Percentiles rank a stretch among this genome's conserved stretches.
Conservation (phyloP, 2,329 filamentous ascomycete species). For the Cytospora piceicola region DNA sequence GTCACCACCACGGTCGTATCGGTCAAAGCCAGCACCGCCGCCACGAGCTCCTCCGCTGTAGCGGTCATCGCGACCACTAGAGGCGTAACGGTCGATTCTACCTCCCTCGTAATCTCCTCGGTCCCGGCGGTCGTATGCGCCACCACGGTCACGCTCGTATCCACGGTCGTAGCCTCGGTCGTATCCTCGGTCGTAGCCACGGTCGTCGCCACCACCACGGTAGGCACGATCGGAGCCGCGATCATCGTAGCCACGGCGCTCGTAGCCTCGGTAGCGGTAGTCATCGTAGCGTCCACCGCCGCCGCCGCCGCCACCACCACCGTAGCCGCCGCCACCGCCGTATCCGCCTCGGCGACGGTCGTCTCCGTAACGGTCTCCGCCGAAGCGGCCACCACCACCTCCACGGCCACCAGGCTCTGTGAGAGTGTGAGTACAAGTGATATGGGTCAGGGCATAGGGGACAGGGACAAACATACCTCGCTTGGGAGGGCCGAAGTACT, state of each 20-base stretch:
- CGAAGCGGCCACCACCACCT: constrained; percentile 53
- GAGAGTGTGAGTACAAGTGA: constrained; percentile 39
- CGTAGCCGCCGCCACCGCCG: constrained; percentile 53
- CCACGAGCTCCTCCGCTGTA: constrained; percentile 26
- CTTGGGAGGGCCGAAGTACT: constrained; percentile 99
- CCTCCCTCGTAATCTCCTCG: constrained; percentile 38
- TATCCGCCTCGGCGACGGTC: constrained; percentile 68
- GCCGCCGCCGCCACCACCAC: constrained; percentile 38
- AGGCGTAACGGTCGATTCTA: constrained; percentile 45
- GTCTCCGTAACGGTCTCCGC: constrained; percentile 61
- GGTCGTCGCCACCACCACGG: constrained; percentile 32
- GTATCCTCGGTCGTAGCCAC: constrained; percentile 33
- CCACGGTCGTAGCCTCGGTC: constrained; percentile 45
- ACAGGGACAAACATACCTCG: constrained; percentile 67
- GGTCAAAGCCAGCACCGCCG: constrained; percentile 24
- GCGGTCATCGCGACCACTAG: constrained; percentile 35
- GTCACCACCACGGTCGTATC: constrained; percentile 27
- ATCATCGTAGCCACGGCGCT: constrained; percentile 39
- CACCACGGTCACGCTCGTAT: constrained; percentile 32
- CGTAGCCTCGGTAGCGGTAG: constrained; percentile 35
- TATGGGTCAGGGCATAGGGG: constrained; percentile 51
- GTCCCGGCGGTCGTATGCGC: constrained; percentile 43
- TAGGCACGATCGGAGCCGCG: constrained; percentile 25
- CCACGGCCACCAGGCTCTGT: constrained; percentile 59
- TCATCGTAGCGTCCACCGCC: constrained; percentile 50